Evolutionary conservation across 2,329 filamentous ascomycete species (phyloP).

Genomic region (Microdochium bolleyi): DNA sequence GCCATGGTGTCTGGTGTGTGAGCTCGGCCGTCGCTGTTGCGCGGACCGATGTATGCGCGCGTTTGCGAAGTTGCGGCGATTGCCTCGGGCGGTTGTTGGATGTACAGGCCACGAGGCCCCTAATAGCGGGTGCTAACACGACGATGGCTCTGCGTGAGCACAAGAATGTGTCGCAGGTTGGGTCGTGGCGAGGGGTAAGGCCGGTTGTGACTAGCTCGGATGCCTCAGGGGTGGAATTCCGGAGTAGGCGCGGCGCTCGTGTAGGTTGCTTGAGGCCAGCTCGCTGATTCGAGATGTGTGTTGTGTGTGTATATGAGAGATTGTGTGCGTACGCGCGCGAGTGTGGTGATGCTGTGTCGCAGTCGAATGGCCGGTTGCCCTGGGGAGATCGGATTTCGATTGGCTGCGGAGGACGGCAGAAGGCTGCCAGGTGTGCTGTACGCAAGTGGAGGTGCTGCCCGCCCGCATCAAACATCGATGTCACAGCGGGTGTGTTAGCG

Average conservation of each 20-base stretch:
- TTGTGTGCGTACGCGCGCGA: not conserved
- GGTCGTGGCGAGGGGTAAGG: not conserved
- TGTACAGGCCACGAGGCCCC: not conserved
- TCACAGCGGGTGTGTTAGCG: not conserved
- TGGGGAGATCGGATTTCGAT: not conserved
- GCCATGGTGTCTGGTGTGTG: conserved; percentile 58
- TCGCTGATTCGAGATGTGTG: not conserved
- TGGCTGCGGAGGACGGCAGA: not conserved
- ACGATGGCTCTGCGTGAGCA: not conserved
- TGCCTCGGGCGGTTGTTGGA: conserved; percentile 1
- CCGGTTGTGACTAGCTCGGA: not conserved
- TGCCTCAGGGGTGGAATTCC: not conserved
- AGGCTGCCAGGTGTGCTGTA: not conserved
- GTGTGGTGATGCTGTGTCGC: not conserved
- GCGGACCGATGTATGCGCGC: not conserved
- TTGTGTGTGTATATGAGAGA: not conserved
- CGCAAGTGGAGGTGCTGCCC: not conserved
- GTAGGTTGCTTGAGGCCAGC: not conserved
- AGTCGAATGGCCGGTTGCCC: not conserved
- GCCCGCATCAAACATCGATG: not conserved
- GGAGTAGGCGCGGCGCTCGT: not conserved
- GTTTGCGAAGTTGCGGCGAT: conserved; percentile 5
- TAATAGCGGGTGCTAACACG: not conserved
- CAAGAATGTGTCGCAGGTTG: not conserved
- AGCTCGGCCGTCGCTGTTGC: not conserved